phyloP scores from a whole-genome alignment of 345 rosid genomes.

The Schrenkiella parvula region DNA sequence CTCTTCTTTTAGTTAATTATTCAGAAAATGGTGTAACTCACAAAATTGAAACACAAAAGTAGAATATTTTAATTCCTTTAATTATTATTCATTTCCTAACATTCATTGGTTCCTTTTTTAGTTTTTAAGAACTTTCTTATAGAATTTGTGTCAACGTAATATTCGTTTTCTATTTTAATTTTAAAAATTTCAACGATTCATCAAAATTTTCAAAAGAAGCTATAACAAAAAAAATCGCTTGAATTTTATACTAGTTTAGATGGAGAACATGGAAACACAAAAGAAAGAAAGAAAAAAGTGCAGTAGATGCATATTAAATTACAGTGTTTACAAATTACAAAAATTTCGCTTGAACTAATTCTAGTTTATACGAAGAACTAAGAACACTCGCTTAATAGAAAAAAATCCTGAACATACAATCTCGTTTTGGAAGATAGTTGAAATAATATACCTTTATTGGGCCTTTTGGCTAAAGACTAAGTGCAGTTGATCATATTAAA shows the following conservation, averaged over 20 bases:
- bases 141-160: background rate
- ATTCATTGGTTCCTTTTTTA: background rate
- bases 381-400: too few species aligned
- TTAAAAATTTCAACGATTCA: too few species aligned
- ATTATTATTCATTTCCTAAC: background rate
- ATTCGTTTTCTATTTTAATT: too few species aligned
- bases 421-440: background rate
- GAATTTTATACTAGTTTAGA: background rate
- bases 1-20: background rate
- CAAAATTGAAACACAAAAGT: background rate
- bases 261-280: too few species aligned
- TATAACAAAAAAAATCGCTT: background rate
- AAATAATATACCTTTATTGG: background rate
- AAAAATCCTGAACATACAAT: background rate
- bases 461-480: background rate
- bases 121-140: background rate
- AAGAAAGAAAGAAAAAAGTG: too few species aligned
- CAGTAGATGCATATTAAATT: too few species aligned
- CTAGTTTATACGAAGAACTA: too few species aligned
- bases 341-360: too few species aligned
- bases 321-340: too few species aligned
- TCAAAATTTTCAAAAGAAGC: too few species aligned
- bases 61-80: background rate
- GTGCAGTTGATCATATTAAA: background rate
- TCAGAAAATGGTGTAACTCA: background rate